Percentiles rank a stretch among this genome's conserved stretches.
phyloP scores from a whole-genome alignment of 768 basidiomycete genomes.

The Inosperma sp. region DNA sequence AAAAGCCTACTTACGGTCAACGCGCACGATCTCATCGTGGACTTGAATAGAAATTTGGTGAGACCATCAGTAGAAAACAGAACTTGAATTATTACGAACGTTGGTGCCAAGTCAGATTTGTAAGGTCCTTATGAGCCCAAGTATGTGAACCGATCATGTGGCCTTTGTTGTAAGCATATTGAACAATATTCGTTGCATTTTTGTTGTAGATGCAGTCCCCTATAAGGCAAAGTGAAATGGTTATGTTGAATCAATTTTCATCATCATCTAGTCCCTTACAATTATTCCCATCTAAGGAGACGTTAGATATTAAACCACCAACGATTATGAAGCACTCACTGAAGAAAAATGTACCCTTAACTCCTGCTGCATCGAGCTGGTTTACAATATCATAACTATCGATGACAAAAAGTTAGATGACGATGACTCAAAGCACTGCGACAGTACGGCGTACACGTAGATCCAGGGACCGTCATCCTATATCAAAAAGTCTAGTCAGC shows the following conservation, averaged over 20 bases:
- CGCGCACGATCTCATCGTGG: slow-evolving; percentile 33
- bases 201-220: slow-evolving; percentile 37
- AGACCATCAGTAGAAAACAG: not conserved
- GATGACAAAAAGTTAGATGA: not conserved
- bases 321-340: slow-evolving; percentile 21
- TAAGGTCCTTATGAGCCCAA: slow-evolving; percentile 38
- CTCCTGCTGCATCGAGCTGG: slow-evolving; percentile 29
- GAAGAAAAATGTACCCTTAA: slow-evolving; percentile 42
- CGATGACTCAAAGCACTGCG: not conserved
- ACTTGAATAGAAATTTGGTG: slow-evolving; percentile 17
- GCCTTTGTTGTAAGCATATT: slow-evolving; percentile 35
- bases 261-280: slow-evolving; percentile 21
- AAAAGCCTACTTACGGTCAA: slow-evolving; percentile 30
- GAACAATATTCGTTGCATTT: slow-evolving; percentile 25
- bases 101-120: slow-evolving; percentile 29
- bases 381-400: slow-evolving; percentile 30
- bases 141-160: slow-evolving; percentile 46
- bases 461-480: slow-evolving; percentile 37
- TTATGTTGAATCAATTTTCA: not conserved
- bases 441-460: slow-evolving; percentile 19
- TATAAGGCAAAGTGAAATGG: slow-evolving; percentile 8
- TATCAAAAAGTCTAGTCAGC: not conserved
- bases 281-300: slow-evolving; percentile 34
- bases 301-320: not conserved
- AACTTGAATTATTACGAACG: slow-evolving; percentile 18